Conservation (phyloP, 352 stramenopile species). For the Thraustotheca clavata region DNA sequence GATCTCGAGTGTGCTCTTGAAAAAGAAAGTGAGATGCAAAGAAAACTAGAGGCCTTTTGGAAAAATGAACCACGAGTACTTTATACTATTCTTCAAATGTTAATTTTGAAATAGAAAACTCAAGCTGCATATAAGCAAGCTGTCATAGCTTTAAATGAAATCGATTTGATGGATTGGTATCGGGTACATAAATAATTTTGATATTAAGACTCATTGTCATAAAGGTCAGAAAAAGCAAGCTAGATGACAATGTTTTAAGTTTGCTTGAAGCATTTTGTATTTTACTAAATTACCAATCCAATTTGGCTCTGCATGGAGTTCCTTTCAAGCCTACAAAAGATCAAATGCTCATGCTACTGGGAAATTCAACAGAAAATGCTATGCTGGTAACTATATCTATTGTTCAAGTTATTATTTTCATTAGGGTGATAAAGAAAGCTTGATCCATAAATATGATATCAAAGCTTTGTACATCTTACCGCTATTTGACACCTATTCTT, state of each 20-base stretch:
- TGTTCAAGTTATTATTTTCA: no score
- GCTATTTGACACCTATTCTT: constrained; percentile 76
- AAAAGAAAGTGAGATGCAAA: constrained; percentile 62
- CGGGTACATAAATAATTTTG: background rate
- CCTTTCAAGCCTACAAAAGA: constrained; percentile 39
- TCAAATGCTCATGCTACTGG: constrained; percentile 58
- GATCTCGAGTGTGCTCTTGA: constrained; percentile 36
- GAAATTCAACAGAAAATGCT: constrained; percentile 73
- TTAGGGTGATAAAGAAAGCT: constrained; percentile 53
- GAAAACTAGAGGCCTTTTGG: constrained; percentile 75
- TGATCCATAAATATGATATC: constrained; percentile 71
- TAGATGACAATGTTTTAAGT: constrained; percentile 50
- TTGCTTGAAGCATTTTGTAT: constrained; percentile 57
- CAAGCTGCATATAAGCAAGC: constrained; percentile 57
- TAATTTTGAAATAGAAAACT: constrained; percentile 25
- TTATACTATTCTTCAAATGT: background rate
- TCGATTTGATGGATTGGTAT: constrained; percentile 68
- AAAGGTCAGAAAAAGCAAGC: constrained; percentile 44
- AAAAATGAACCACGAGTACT: constrained; percentile 33
- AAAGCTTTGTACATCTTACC: constrained; percentile 72
- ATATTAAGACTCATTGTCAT: background rate
- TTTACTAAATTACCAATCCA: constrained; percentile 66
- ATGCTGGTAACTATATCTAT: constrained; percentile 27
- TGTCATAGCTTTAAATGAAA: constrained; percentile 37
- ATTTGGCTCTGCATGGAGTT: constrained; percentile 41